phyloP scores from a whole-genome alignment of 805 yeast species.

The Sugiyamaella lignohabitans region DNA sequence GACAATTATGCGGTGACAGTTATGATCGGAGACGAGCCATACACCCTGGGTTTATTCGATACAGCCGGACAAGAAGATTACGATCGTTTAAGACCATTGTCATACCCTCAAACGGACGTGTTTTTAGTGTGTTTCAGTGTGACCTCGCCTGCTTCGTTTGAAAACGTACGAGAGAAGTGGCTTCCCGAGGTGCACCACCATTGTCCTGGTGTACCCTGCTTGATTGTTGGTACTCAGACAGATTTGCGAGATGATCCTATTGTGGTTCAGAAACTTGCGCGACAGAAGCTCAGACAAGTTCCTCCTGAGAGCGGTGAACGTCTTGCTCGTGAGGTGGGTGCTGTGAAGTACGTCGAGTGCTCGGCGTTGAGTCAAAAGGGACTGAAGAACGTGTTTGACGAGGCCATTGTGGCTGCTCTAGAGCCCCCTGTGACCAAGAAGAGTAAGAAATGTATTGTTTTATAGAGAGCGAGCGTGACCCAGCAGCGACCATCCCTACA shows the following conservation, averaged over 20 bases:
- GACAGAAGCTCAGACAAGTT: constrained; percentile 86
- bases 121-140: constrained; percentile 94
- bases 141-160: constrained; percentile 94
- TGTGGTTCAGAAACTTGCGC: constrained; percentile 78
- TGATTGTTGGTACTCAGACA: constrained; percentile 94
- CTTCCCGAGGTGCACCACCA: constrained; percentile 97
- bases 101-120: constrained; percentile 96
- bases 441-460: constrained; percentile 67
- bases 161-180: constrained; percentile 98
- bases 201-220: constrained; percentile 97
- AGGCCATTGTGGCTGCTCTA: constrained; percentile 95
- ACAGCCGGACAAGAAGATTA: constrained; percentile 99
- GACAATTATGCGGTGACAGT: constrained; percentile 53
- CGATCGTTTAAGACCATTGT: constrained; percentile 92
- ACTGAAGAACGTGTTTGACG: constrained; percentile 95
- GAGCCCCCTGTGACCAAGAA: constrained; percentile 94
- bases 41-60: constrained; percentile 93
- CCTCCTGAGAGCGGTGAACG: constrained; percentile 83
- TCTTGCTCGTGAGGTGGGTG: constrained; percentile 87
- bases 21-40: constrained; percentile 92
- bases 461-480: no score
- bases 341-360: constrained; percentile 95
- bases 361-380: constrained; percentile 97
- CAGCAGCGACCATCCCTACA: no score
- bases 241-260: constrained; percentile 93